Percentiles rank a stretch among this genome's conserved stretches.
These are phyloP conservation scores for Aegilops speltoides DNA, from an alignment of 176 grass and related monocot genomes.

Conservation along the genomic window DNA sequence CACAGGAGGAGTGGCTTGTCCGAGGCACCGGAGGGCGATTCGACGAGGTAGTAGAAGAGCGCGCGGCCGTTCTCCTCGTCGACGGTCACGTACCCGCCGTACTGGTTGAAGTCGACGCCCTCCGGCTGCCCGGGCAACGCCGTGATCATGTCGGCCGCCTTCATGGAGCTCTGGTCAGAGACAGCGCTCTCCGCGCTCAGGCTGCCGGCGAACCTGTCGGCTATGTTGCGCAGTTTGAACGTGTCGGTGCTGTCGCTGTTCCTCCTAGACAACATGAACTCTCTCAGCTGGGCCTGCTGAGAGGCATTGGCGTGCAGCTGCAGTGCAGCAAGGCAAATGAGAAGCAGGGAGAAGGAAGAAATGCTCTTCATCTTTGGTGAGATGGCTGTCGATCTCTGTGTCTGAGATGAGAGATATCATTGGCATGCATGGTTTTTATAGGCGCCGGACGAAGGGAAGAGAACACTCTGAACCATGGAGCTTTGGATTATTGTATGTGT, in stretches of 20 bases:
- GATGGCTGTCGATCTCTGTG: neutral
- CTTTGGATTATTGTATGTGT: neutral
- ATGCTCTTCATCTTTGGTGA: constrained; percentile 8
- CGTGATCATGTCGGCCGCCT: constrained; percentile 42
- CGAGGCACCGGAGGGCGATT: constrained; percentile 15
- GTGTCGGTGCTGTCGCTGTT: neutral
- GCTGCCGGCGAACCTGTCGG: neutral
- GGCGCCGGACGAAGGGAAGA: neutral
- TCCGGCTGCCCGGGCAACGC: constrained; percentile 47
- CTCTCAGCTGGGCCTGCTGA: constrained; percentile 18
- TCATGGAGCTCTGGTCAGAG: constrained; percentile 10
- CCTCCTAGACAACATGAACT: constrained; percentile 30
- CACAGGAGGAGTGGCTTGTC: constrained; percentile 58
- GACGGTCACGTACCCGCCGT: constrained; percentile 52
- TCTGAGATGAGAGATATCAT: neutral
- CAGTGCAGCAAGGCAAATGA: constrained; percentile 2
- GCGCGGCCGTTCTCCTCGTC: constrained; percentile 35
- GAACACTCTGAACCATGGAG: neutral
- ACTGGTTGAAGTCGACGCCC: constrained; percentile 47
- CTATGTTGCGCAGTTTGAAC: neutral
- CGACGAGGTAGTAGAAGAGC: constrained; percentile 67
- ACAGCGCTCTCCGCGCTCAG: neutral
- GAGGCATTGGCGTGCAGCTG: constrained; percentile 14
- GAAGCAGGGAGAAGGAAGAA: neutral
- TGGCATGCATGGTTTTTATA: constrained; percentile 16